Percentiles rank a stretch among this genome's conserved stretches.
Conservation (phyloP, 2,329 filamentous ascomycete species). For the Stachybotrys elegans region DNA sequence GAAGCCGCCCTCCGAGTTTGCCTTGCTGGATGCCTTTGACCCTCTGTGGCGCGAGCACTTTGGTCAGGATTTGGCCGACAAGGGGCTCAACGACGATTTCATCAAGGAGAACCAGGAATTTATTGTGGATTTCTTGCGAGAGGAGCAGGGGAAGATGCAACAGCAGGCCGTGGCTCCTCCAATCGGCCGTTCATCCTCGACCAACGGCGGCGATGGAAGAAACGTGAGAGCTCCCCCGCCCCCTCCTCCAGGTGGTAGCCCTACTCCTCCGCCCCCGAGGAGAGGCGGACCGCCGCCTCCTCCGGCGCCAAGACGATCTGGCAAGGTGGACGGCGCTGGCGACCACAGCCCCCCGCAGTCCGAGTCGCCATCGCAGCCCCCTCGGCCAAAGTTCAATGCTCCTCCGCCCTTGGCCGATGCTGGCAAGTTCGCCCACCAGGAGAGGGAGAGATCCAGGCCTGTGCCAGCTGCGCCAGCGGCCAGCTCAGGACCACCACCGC, state of each 20-base stretch:
- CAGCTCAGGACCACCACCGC: conserved; percentile 27
- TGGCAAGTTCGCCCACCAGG: conserved; percentile 71
- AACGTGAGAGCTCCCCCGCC: conserved; percentile 27
- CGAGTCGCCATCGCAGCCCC: conserved; percentile 55
- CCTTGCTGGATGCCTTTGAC: conserved; percentile 59
- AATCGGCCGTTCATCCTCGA: conserved; percentile 19
- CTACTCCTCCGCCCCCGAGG: conserved; percentile 19
- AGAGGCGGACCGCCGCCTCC: conserved; percentile 26
- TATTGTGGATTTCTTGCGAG: conserved; percentile 58
- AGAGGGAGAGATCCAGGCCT: conserved; percentile 21
- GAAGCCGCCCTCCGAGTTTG: conserved; percentile 49
- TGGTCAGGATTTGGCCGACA: conserved; percentile 56
- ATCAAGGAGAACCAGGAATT: conserved; percentile 66
- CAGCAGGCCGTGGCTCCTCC: conserved; percentile 16
- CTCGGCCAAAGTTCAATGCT: conserved; percentile 69
- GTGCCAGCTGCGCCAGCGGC: conserved; percentile 15
- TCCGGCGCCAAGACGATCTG: conserved; percentile 52
- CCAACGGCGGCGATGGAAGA: conserved; percentile 25
- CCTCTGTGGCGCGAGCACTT: conserved; percentile 61
- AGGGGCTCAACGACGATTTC: conserved; percentile 61
- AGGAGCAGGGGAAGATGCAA: conserved; percentile 43
- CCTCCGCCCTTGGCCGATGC: conserved; percentile 87
- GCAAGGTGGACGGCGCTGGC: conserved; percentile 40
- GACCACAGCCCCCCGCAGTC: conserved; percentile 55
- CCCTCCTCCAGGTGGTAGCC: conserved; percentile 10